Evolutionary conservation across 1,284 basidiomycete genomes (phyloP), one percentile per base, ranked within the genome.

Genomic region (Gomphus bonarii): DNA sequence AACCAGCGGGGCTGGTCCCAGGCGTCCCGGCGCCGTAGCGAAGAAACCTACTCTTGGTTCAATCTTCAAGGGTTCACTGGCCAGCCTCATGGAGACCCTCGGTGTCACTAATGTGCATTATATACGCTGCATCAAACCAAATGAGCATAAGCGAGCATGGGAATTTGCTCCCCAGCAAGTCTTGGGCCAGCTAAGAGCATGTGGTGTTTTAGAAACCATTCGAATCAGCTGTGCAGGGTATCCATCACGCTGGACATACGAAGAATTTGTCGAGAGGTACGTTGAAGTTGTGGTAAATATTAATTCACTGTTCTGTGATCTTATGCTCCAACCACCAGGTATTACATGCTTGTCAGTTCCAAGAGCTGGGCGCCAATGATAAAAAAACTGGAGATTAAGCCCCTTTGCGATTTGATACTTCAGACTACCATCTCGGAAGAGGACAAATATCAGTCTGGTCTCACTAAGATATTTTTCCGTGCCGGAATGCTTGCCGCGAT

Each of bases 91-190:
- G 95, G 91, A 95, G 52, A 99, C 97, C 0, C 88, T 99, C 64
- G 90, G 92, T 66, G 87, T 91, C 61, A 99, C 97, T 22, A 98
- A 99, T 66, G 97, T 97, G 1, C 97, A 99, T 70, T 99, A 99
- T 69, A 99, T 99, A 65, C 86, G 97, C 55, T 99, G 97, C 72
- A 99, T 99, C 78, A 99, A 99, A 71, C 97, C 97, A 1, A 99
- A 99, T 69, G 97, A 99, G 67, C 80, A 82, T 61, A 99, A 99
- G 74, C 83, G 80, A 59, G 94, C 97, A 20, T 99, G 97, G 97
- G 91, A 94, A 68, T 95, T 98, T 65, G 85, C 91, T 57, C 91
- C 95, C 28, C 92, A 95, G 64, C 95, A 98, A 69, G 95, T 99
- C 16, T 73, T 99, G 42, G 87, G 92, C 35, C 97, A 99, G 69